Evolutionary conservation across 805 yeast species (phyloP), one percentile per base, ranked within the genome.

Genomic region (Isabelozyma rhagii): DNA sequence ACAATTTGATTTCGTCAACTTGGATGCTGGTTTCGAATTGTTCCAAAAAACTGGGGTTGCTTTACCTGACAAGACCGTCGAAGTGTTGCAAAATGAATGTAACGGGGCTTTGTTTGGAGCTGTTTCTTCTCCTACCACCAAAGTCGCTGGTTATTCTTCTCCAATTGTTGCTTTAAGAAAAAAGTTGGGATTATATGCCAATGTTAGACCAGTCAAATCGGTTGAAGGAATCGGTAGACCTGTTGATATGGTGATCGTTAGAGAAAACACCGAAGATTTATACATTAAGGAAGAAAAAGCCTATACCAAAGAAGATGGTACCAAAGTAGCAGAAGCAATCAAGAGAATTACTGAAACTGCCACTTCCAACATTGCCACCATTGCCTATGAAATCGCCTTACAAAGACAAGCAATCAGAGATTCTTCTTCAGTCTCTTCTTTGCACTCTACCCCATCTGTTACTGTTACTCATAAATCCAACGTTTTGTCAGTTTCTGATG

Each of bases 111-210:
- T 94, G 48, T 94, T 94, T 63, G 99, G 99, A 60, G 97, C 99
- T 50, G 99, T 94, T 48, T 89, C 91, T 44, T 91, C 97, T 15
- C 99, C 99, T 57, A 79, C 96, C 43, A 83, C 85, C 60, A 91
- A 91, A 73, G 98, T 94, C 43, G 94, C 81, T 44, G 99, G 99
- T 47, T 94, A 94, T 77, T 92, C 97, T 15, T 93, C 98, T 29
- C 99, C 99, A 59, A 93, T 94, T 69, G 99, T 94, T 48, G 98
- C 98, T n/a, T 79, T 94, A 64, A 87, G 99, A 77, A 94, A 93
- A 82, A 89, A 88, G 71, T 66, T 94, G 71, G 97, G 97, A 8
- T 78, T 94, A 47, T 94, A 88, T 68, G 99, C 99, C 60, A 94
- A 94, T 61, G 97, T 94, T 46, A 87, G 99, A 69, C 99, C 99